Base-by-base conservation (phyloP, 352 stramenopile species). In the Blastocystis sp. region DNA sequence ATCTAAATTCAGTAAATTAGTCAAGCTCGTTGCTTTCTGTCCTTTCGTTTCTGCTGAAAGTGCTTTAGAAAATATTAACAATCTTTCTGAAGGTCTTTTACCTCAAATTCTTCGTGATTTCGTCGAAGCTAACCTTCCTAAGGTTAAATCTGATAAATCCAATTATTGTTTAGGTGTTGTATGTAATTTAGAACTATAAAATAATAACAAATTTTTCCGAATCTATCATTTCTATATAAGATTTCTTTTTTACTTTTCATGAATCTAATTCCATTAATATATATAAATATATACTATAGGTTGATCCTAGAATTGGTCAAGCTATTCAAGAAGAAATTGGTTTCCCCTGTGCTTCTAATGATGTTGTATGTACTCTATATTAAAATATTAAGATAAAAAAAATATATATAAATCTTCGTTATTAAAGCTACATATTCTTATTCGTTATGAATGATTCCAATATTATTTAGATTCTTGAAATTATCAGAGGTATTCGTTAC, bases 61-160 rank as follows among this genome's bases (percentile, higher is more conserved):
- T 64, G 91, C 91, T 7, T 77, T 98, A 2, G 85, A 95, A 70
- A 97, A 96, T 79, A 94, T 95, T 58, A 98, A 98, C 73, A 91
- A 90, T 58, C 75, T 99, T 32, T 92, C 82, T 55, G 85, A 94
- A 72, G 80, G 66, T 30, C 69, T 93, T 25, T 48, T 93, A 33
- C 77, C 79, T 47, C 79, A 92, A 27, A 81, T 89, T 68, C 79
- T 94, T 36, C 86, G 93, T 68, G 87, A 91, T 70, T 99, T 99
- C 75, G 78, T 99, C 45, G 89, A 97, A 71, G 93, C 94, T 79
- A 97, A 98, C 75, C 67, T 99, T 49, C 89, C 92, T 32, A 95
- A 95, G 68, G 79, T 86, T 57, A 91, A 88, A 83, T 31, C 75
- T 75, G 52, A 87, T 86, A 70, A 85, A 86, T 68, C 73, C 73